Evolutionary conservation across 108 stramenopile species (phyloP), one percentile per base, ranked within the genome.

Genomic region (Cyclotella baltica): DNA sequence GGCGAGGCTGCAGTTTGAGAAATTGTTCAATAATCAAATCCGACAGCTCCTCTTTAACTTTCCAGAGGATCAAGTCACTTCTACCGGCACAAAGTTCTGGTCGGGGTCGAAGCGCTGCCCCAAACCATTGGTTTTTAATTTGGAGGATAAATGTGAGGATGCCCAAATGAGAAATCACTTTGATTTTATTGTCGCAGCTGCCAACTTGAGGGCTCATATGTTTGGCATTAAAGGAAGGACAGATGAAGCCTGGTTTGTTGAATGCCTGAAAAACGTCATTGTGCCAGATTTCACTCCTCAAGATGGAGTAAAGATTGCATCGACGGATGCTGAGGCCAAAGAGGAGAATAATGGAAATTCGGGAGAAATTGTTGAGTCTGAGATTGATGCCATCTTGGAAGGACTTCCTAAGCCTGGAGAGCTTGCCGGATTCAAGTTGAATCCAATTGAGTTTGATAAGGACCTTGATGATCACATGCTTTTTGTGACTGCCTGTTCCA

Each of bases 381-480:
- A 88, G 51, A 85, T 82, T 62, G 92, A 86, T 15, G 67, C 80
- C 27, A 81, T 99, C 25, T 70, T 86, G 75, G 85, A 71, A 18
- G 74, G 75, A 9, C 81, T 97, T 61, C 97, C 98, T 0, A 88
- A 87, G 68, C 91, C 90, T 13, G 76, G 87, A 28, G 92, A 90
- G 50, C 83, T 98, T 55, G 96, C 90, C 20, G 97, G 93, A 55
- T 96, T 98, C 85, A 86, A 89, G 80, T 78, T 99, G 53, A 57
- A 64, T 46, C 87, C 93, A 20, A 94, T 98, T 66, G 99, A 99
- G 30, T 98, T 98, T 74, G 99, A 99, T 84, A 98, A 99, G 77
- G 99, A 99, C 70, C 75, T 96, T 48, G 98, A 98, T 73, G 93
- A 91, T 40, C 99, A 98, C 88, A 98, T 98, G 98, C 86, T 88